phyloP scores from a whole-genome alignment of 2,329 filamentous ascomycete species.

The Microcyclospora tardicrescens region DNA sequence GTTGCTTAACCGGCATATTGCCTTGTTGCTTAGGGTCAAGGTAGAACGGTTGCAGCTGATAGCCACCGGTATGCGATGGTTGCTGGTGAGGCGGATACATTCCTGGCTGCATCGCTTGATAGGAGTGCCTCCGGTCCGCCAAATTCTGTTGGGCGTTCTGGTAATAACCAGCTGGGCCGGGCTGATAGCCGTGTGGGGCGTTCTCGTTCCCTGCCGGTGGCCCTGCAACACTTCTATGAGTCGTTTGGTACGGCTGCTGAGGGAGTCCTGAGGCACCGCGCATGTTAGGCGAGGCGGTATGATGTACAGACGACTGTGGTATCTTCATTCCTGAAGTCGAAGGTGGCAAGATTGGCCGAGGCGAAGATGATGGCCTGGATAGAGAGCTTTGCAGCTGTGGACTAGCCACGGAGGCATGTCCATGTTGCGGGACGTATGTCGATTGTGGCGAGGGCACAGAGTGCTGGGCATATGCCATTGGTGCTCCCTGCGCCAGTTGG shows the following conservation, averaged over 20 bases:
- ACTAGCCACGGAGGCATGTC: slow-evolving; percentile 17
- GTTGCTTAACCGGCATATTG: slow-evolving; percentile 13
- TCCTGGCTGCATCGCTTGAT: slow-evolving; percentile 19
- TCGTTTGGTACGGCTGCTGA: slow-evolving; percentile 17
- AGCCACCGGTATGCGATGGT: slow-evolving; percentile 28
- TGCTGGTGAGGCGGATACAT: slow-evolving; percentile 17
- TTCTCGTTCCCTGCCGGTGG: slow-evolving; percentile 8
- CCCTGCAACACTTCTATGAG: slow-evolving; percentile 10
- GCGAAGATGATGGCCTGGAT: slow-evolving; percentile 22
- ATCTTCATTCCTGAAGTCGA: slow-evolving; percentile 22
- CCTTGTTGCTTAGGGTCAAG: slow-evolving; percentile 31
- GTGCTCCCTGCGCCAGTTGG: slow-evolving; percentile 18
- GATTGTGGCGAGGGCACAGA: slow-evolving; percentile 13
- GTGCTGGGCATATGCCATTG: slow-evolving; percentile 20
- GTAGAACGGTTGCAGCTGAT: slow-evolving; percentile 37
- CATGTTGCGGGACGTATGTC: slow-evolving; percentile 23
- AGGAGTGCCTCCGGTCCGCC: slow-evolving; percentile 14
- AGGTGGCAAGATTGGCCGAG: slow-evolving; percentile 25
- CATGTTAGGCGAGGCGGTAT: slow-evolving; percentile 20
- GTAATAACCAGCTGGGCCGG: slow-evolving; percentile 18
- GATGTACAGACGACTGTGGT: slow-evolving; percentile 15
- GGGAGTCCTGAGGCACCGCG: slow-evolving; percentile 19
- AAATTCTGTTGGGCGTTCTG: slow-evolving; percentile 13
- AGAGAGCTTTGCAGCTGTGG: slow-evolving; percentile 21
- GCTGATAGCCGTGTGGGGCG: slow-evolving; percentile 9